Conservation (phyloP, 2,329 filamentous ascomycete species). For the Cryoendolithus antarcticus region DNA sequence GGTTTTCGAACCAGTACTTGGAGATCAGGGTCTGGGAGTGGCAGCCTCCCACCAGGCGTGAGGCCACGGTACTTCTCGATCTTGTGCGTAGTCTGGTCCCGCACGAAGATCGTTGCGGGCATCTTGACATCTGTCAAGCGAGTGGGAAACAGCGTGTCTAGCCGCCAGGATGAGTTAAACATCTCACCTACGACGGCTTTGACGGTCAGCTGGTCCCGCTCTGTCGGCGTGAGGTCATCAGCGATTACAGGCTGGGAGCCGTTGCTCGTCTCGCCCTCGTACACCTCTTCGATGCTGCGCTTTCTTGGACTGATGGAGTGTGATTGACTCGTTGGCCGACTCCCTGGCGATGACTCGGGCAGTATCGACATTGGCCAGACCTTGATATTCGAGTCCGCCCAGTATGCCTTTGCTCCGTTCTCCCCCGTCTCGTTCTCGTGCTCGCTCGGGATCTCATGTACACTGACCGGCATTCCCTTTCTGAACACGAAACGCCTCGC, state of each 20-base stretch:
- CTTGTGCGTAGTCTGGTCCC: slow-evolving; percentile 47
- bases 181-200: slow-evolving; percentile 57
- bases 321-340: neutral
- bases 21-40: slow-evolving; percentile 45
- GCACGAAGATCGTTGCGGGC: slow-evolving; percentile 58
- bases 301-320: slow-evolving; percentile 18
- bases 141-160: slow-evolving; percentile 57
- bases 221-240: slow-evolving; percentile 33
- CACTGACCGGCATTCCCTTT: slow-evolving; percentile 61
- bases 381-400: slow-evolving; percentile 61
- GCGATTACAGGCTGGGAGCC: slow-evolving; percentile 11
- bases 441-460: slow-evolving; percentile 51
- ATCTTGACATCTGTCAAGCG: slow-evolving; percentile 54
- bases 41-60: slow-evolving; percentile 37
- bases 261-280: slow-evolving; percentile 17
- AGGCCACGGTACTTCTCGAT: slow-evolving; percentile 62
- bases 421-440: slow-evolving; percentile 13
- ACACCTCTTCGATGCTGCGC: slow-evolving; percentile 23
- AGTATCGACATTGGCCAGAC: slow-evolving; percentile 69
- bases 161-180: slow-evolving; percentile 65
- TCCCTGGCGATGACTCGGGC: slow-evolving; percentile 11
- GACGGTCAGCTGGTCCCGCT: slow-evolving; percentile 29
- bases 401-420: slow-evolving; percentile 46
- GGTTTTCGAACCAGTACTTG: slow-evolving; percentile 62
- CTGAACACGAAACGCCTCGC: slow-evolving; percentile 76